Conservation (phyloP, 306 rosid species). For the Canavalia gladiata region DNA sequence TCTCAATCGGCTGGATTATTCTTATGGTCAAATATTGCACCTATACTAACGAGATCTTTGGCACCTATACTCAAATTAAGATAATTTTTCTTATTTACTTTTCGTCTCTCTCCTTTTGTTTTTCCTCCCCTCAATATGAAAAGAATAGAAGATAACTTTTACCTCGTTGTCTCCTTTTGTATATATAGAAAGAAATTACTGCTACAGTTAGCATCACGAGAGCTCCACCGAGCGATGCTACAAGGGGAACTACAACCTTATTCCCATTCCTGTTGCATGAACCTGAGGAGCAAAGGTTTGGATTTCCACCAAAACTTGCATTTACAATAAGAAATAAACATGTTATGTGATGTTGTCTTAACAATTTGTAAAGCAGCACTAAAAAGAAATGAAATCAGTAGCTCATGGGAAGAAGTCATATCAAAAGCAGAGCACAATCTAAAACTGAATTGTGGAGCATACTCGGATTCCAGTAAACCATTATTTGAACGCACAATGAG, state of each 20-base stretch:
- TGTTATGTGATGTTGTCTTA: conserved; percentile 11
- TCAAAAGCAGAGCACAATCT: conserved; percentile 2
- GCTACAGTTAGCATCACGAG: conserved; percentile 44
- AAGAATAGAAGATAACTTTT: neutral
- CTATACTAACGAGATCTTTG: neutral
- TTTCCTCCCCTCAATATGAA: neutral
- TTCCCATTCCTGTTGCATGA: conserved; percentile 53
- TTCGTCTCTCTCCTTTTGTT: neutral
- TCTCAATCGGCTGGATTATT: too few species aligned
- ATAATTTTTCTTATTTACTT: neutral
- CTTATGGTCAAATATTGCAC: too few species aligned
- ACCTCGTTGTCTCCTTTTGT: conserved; percentile 46
- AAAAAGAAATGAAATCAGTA: conserved; percentile 14
- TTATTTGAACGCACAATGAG: conserved; percentile 40
- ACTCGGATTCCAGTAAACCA: conserved; percentile 46
- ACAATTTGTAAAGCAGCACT: neutral
- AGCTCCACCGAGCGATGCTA: conserved; percentile 62
- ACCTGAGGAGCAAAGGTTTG: conserved; percentile 51
- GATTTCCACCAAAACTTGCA: conserved; percentile 59
- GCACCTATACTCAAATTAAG: neutral
- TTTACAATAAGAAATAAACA: conserved; percentile 25
- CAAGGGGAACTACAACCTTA: conserved; percentile 53
- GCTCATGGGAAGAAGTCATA: conserved; percentile 6
- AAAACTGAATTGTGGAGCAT: conserved; percentile 30
- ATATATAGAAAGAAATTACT: conserved; percentile 37